phyloP scores from a whole-genome alignment of 768 basidiomycete genomes.

The Pleurotus salmoneostramineus region DNA sequence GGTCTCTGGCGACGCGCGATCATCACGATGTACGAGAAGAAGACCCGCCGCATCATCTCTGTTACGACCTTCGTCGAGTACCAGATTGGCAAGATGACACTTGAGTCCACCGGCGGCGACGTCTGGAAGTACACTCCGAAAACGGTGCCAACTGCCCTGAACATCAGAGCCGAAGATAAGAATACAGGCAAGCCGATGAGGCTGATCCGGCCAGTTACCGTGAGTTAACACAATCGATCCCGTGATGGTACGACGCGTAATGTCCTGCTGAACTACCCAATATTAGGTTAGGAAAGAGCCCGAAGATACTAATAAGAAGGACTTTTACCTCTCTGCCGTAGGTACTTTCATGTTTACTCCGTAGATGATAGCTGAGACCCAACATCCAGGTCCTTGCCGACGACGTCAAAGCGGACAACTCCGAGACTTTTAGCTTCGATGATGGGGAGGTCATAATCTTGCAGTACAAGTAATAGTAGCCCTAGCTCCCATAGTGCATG shows the following conservation, averaged over 20 bases:
- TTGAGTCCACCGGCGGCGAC: background rate
- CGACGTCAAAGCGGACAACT: background rate
- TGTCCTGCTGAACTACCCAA: background rate
- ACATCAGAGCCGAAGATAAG: background rate
- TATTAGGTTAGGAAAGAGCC: conserved; percentile 1
- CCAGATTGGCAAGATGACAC: background rate
- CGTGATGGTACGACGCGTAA: background rate
- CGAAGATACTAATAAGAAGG: background rate
- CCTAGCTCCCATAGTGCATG: too few relatives aligned
- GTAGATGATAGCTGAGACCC: background rate
- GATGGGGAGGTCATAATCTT: background rate
- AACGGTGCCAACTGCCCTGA: background rate
- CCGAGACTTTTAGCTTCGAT: background rate
- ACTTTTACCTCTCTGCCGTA: background rate
- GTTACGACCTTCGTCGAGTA: background rate
- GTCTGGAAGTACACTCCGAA: background rate
- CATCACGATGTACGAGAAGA: background rate
- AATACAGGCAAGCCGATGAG: background rate
- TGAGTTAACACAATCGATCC: background rate
- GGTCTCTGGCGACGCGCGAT: background rate
- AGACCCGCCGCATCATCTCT: background rate
- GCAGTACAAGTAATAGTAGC: background rate
- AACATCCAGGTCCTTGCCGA: background rate
- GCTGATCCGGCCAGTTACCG: background rate
- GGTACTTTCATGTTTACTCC: background rate